Evolutionary conservation across 2,329 filamentous ascomycete species (phyloP), one percentile per base, ranked within the genome.

Genomic region (Claviceps capensis): DNA sequence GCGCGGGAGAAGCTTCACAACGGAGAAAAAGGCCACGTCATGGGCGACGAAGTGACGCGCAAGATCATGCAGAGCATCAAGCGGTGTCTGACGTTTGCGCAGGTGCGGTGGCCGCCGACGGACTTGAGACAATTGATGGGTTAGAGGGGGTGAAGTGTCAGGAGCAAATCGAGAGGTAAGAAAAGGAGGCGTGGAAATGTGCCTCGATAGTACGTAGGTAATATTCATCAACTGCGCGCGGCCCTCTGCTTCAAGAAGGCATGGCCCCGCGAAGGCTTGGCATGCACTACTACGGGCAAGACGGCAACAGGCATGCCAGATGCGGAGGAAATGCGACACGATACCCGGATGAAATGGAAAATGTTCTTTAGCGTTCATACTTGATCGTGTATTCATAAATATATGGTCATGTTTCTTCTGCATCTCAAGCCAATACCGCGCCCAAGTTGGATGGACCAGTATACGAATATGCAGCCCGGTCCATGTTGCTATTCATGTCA

Each of bases 61-160:
- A 98, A 97, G 71, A 96, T 90, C 65, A 69, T 98, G 59, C 93
- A 98, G 72, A 96, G 91, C 65, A 97, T 98, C 67, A 98, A 98
- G 75, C 77, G 93, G 46, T 96, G 90, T 64, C 70, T 98, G 64
- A 97, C 88, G 55, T 98, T 96, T 77, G 89, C 91, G 26, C 93
- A 98, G 71, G 90, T 93, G 34, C 81, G 91, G 60, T 98, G 93
- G 93, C 90, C 90, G 53, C 93, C 93, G 0, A 84, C 89, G 61
- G 91, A 97, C 71, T 77, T 93, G 60, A 77, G 88, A 63, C 93
- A 98, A 72, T 72, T 98, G 60, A 98, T 98, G 93, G 93, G 93
- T 3, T 69, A 52, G 62, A 45, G 14, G 16, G 40, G 7, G 11
- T 38, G 8, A 30, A 30, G 8, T 30, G 26, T 2, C 4, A 30